Evolutionary conservation across 768 basidiomycete genomes (phyloP), one percentile per base, ranked within the genome.

Genomic region (Hydnomerulius pinastri): DNA sequence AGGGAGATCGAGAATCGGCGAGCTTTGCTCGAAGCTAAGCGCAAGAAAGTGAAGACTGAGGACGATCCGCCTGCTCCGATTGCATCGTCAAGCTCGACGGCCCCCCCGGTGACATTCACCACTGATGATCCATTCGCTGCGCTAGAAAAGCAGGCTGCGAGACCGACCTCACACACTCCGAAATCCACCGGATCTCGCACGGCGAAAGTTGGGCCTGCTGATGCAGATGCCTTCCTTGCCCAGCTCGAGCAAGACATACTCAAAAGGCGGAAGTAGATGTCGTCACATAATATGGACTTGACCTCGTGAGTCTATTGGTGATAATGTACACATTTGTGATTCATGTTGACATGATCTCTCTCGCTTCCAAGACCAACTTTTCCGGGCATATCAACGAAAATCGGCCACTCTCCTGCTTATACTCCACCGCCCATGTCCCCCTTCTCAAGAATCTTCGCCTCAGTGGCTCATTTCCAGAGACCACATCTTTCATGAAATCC

Each of bases 1-100:
- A 73, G 84, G 51, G 86, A 90, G 49, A 57, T 89, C 1, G 89
- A 89, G 62, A 86, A 88, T 60, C 72, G 89, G 50, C 68, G 74
- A 27, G 68, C 70, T 57, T 32, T 81, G 53, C 56, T 90, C 20
- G 85, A 87, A 38, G 85, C 84, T 21, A 88, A 89, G 68, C 76
- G 86, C 54, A 74, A 75, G 58, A 91, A 88, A 67, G 58, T 71
- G 35, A 71, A 57, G 24, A 51, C 44, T 6, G 55, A 57, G 4
- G 56, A 38, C 30, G 48, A 53, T 24, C 47, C 6, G 18, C 21
- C 4, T 2, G 23, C 40, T 13, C 12, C 44, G 24, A 18, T 24
- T 35, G 12, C 45, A 24, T 28, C 52, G 15, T 46, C 43, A 15
- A 27, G 7, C 24, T 48, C 55, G 1, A 24, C 17, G 3, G 30